Evolutionary conservation across 1,284 basidiomycete genomes (phyloP).

Genomic region (Apiotrichum gracile): DNA sequence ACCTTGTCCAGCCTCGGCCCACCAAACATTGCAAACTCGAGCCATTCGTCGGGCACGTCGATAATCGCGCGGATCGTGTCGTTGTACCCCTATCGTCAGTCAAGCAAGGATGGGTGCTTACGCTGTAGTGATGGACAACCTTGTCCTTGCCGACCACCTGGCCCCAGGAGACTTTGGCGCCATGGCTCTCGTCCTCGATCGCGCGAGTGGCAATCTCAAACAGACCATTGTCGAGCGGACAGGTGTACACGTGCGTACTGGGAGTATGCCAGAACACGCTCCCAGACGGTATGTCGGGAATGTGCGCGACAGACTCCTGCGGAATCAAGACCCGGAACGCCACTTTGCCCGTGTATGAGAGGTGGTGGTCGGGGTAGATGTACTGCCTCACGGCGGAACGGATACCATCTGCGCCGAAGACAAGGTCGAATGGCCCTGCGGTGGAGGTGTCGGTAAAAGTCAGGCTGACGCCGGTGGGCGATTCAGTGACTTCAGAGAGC

Average conservation of each 20-base stretch:
- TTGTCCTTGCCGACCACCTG: constrained; percentile 10
- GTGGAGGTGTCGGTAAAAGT: constrained; percentile 21
- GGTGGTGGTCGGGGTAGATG: constrained; percentile 26
- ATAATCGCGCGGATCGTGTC: constrained; percentile 23
- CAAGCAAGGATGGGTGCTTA: too few species aligned
- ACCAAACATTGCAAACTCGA: constrained; percentile 31
- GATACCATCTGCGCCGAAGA: constrained; percentile 36
- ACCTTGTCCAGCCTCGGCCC: constrained; percentile 22
- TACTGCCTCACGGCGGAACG: constrained; percentile 28
- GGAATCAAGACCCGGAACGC: constrained; percentile 26
- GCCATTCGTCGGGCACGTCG: constrained; percentile 23
- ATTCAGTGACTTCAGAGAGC: constrained; percentile 14
- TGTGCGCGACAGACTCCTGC: constrained; percentile 22
- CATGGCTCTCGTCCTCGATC: constrained; percentile 14
- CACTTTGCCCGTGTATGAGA: constrained; percentile 30
- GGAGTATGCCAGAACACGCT: constrained; percentile 26
- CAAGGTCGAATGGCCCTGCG: constrained; percentile 24
- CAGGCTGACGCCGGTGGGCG: constrained; percentile 12
- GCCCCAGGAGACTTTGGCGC: constrained; percentile 26
- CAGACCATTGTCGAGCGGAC: constrained; percentile 21
- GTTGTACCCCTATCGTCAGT: constrained; percentile 19
- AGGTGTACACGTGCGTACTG: constrained; percentile 28
- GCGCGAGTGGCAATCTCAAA: constrained; percentile 29
- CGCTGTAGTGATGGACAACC: constrained; percentile 21
- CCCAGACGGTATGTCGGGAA: constrained; percentile 17